Conservation (phyloP, 140 eudicot genomes). For the Cichorium intybus region DNA sequence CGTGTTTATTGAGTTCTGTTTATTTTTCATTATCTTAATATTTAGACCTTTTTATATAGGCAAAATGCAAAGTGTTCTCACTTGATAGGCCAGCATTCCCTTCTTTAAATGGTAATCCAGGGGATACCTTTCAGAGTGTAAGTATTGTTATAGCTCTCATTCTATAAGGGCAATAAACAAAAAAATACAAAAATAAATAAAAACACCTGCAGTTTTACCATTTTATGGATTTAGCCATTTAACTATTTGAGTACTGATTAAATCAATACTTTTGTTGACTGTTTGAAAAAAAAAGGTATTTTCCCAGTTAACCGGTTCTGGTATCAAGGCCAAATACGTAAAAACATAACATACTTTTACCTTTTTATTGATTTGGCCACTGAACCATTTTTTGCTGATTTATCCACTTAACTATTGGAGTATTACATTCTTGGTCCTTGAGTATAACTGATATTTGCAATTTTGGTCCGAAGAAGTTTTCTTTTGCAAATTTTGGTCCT, state of each 20-base stretch:
- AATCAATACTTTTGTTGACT: too few relatives aligned
- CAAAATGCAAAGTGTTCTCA: slow-evolving; percentile 73
- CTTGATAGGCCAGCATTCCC: slow-evolving; percentile 83
- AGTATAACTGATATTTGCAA: too few relatives aligned
- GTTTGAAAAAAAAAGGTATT: background rate
- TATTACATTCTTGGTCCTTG: too few relatives aligned
- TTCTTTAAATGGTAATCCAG: slow-evolving; percentile 76
- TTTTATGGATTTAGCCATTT: background rate
- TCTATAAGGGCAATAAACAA: background rate
- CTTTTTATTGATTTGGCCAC: too few relatives aligned
- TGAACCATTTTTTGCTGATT: too few relatives aligned
- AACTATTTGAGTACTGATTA: background rate
- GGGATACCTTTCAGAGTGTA: slow-evolving; percentile 88
- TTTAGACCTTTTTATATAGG: slow-evolving; percentile 36
- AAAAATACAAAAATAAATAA: background rate
- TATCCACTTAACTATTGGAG: too few relatives aligned
- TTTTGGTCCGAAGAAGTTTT: too few relatives aligned
- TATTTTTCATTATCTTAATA: slow-evolving; percentile 12
- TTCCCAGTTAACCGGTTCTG: too few relatives aligned
- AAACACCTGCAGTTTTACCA: background rate
- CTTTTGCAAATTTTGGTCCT: too few relatives aligned
- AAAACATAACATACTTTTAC: too few relatives aligned
- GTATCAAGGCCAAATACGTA: too few relatives aligned
- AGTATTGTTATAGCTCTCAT: slow-evolving; percentile 28
- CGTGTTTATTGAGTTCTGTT: background rate